Base-by-base conservation (phyloP, 1,284 basidiomycete genomes). In the Porogramme epimiltina region DNA sequence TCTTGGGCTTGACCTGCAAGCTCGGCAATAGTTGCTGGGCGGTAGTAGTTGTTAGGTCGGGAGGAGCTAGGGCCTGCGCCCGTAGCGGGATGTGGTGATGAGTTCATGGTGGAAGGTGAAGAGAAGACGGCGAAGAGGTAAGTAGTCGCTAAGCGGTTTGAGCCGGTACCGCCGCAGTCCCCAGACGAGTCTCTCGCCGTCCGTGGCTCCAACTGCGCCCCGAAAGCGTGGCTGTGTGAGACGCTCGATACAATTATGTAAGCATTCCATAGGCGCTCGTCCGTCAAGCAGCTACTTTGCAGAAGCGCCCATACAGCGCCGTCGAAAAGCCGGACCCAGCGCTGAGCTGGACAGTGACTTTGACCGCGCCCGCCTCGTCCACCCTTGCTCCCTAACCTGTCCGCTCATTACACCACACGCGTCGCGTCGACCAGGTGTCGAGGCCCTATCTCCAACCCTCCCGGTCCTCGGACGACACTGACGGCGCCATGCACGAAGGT, bases 1-100 rank as follows among this genome's bases (percentile, higher is more conserved):
- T 74, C 67, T 47, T 76, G 73, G 5, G 82, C 80, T 46, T 65
- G 63, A 15, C 75, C 72, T 16, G 81, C 81, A 26, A 85, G 77
- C 58, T 84, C 79, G n/a, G 76, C 70, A 47, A 85, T 85, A 0
- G 80, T 77, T 4, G 63, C 62, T 19, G 68, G 68, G 3, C 65
- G 64, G 47, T 63, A 55, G 47, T 46, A 44, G 24, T 45, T 36
- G 24, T 49, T 41, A 8, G 28, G 28, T 20, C 51, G 43, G 9
- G 52, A 43, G 34, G 49, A 51, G 37, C 49, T 59, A 24, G 50
- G 44, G 20, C 51, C 52, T 39, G 60, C 47, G 24, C 42, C 52
- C 26, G 54, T 37, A 37, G 33, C 34, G 31, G 45, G 43, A 33
- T 56, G 53, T 56, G 55, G 23, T 6, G 63, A 28, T 22, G 59